Evolutionary conservation across 1,284 basidiomycete genomes (phyloP).

Genomic region (Phylloboletellus chloephorus): DNA sequence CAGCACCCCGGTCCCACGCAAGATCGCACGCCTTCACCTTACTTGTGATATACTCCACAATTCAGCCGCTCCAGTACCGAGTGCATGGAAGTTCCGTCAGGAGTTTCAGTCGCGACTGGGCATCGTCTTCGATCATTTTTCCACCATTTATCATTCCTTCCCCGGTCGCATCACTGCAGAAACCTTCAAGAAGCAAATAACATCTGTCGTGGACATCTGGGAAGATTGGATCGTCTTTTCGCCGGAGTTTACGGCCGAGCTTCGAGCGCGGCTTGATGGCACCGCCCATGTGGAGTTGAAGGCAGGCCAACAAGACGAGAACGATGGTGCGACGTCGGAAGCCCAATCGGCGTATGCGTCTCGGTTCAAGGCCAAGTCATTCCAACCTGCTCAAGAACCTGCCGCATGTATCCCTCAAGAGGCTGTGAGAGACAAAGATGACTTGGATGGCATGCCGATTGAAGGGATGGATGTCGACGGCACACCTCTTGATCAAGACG

Average conservation of each 20-base stretch:
- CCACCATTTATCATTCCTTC: constrained; percentile 88
- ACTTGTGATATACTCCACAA: constrained; percentile 98
- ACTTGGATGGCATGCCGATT: constrained; percentile 36
- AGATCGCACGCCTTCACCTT: constrained; percentile 90
- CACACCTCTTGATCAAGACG: constrained; percentile 40
- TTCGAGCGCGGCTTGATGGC: constrained; percentile 72
- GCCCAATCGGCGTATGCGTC: constrained; percentile 39
- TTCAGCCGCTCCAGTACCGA: constrained; percentile 80
- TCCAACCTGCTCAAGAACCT: constrained; percentile 58
- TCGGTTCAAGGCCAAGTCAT: constrained; percentile 75
- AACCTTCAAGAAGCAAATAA: constrained; percentile 88
- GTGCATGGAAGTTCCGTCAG: constrained; percentile 91
- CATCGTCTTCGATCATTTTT: constrained; percentile 88
- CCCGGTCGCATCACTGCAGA: constrained; percentile 91
- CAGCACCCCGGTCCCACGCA: constrained; percentile 88
- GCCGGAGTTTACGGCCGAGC: constrained; percentile 70
- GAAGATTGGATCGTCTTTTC: constrained; percentile 94
- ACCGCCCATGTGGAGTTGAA: constrained; percentile 31
- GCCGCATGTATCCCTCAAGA: constrained; percentile 29
- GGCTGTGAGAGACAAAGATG: constrained; percentile 38
- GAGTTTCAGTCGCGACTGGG: constrained; percentile 86
- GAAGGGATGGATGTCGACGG: constrained; percentile 38
- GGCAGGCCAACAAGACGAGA: constrained; percentile 29
- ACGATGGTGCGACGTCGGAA: constrained; percentile 30
- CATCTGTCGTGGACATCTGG: constrained; percentile 85